Evolutionary conservation across 2,329 filamentous ascomycete species (phyloP), one percentile per base, ranked within the genome.

Genomic region (Aspergillus pseudoterreus): DNA sequence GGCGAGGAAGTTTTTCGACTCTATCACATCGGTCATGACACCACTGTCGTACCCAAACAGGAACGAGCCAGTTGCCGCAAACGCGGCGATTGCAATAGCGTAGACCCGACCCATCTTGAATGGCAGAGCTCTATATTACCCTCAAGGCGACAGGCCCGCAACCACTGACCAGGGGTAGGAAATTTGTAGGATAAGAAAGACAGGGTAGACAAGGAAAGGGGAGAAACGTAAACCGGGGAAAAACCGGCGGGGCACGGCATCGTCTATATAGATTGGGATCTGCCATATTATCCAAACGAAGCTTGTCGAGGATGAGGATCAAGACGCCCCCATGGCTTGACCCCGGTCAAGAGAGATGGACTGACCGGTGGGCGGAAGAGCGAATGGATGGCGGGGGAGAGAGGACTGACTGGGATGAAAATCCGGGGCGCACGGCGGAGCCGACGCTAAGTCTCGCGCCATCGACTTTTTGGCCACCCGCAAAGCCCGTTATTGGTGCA

Each of bases 1-100:
- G 1, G 63, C 52, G 15, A 84, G 74, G 64, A 86, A 85, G 58
- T 82, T 71, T 24, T 74, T 71, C 9, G 76, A 79, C n/a, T 75
- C 73, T 49, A 83, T 81, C 53, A 82, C 81, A 63, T 81, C 59
- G 12, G 59, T 61, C 59, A 61, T 61, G 4, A 61, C 59, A 51
- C 59, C 59, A 4, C 67, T 68, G 57, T 75, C 73, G 61, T 80
- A 79, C 24, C 78, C 58, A 30, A 57, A 63, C 19, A 66, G 50
- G 33, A 66, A 66, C 4, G 61, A 74, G 54, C 73, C 73, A 5
- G 72, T 72, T 47, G 72, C 73, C 52, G 71, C 73, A 54, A 75
- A 71, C 15, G 64, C 61, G 51, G 73, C 73, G 49, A 74, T 64
- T 44, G 57, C 61, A 44, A 75, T 66, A 44, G 68, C 69, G 57